A percentile compares a stretch with the other conserved stretches of the same genome.
Evolutionary conservation across 1,284 basidiomycete genomes (phyloP).

Genomic region (Irpex lacteus): DNA sequence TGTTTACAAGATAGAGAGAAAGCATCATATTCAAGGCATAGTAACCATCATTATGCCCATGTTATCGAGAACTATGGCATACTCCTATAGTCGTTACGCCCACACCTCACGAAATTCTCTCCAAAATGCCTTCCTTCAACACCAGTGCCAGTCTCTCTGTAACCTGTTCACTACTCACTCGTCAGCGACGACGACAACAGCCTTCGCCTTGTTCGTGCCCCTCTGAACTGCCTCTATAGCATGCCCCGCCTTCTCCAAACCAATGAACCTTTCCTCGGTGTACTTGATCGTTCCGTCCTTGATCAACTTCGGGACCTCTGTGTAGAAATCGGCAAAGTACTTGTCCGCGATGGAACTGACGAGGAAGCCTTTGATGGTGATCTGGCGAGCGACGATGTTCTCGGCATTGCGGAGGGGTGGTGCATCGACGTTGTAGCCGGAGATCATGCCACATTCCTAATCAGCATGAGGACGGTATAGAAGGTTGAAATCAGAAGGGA

Average conservation of each 20-base stretch:
- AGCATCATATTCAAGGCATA: no score
- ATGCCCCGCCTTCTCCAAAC: conserved; percentile 50
- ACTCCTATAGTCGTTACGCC: no score
- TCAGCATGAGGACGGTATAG: neutral
- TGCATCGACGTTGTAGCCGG: conserved; percentile 18
- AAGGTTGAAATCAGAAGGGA: neutral
- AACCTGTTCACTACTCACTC: no score
- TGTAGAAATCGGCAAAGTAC: conserved; percentile 45
- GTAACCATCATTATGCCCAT: no score
- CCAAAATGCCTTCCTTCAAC: no score
- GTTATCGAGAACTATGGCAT: no score
- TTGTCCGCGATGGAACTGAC: conserved; percentile 38
- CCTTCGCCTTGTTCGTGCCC: conserved; percentile 38
- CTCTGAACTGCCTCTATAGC: conserved; percentile 32
- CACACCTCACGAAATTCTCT: no score
- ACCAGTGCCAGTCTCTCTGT: no score
- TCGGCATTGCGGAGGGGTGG: conserved; percentile 29
- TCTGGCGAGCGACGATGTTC: conserved; percentile 45
- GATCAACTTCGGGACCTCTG: conserved; percentile 47
- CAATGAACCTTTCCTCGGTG: conserved; percentile 49
- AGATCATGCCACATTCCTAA: conserved; percentile 20
- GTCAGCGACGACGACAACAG: conserved; percentile 47
- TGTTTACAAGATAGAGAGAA: no score
- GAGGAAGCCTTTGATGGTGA: conserved; percentile 62
- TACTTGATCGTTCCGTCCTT: conserved; percentile 60